Conservation (phyloP, 2,329 filamentous ascomycete species). For the Paecilomyces dactylethromorphus region DNA sequence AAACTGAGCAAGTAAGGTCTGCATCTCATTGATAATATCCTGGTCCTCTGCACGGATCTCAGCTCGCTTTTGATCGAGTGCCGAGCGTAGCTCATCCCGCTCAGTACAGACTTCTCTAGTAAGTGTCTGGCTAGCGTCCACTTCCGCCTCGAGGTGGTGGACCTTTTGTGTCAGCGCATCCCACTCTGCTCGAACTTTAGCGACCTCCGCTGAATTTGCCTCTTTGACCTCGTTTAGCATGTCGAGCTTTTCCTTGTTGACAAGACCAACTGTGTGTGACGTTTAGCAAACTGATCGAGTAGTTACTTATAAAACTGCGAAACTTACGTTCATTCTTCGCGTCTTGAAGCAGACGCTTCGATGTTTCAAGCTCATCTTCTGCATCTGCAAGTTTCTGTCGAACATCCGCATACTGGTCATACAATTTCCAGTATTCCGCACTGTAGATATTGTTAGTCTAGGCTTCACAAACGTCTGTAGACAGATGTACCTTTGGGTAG, state of each 20-base stretch:
- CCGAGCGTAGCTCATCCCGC: constrained; percentile 31
- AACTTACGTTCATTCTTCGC: constrained; percentile 30
- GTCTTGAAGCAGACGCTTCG: constrained; percentile 30
- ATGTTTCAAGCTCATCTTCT: constrained; percentile 28
- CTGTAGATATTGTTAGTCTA: constrained; percentile 16
- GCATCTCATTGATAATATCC: constrained; percentile 34
- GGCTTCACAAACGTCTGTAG: background rate
- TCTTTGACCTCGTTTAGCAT: constrained; percentile 31
- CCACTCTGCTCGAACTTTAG: constrained; percentile 28
- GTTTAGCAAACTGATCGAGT: constrained; percentile 13
- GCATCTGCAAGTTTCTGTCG: constrained; percentile 32
- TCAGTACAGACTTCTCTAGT: constrained; percentile 33
- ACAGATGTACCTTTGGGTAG: constrained; percentile 26
- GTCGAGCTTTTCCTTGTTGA: constrained; percentile 31
- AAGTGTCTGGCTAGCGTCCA: constrained; percentile 30
- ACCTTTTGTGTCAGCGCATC: constrained; percentile 25
- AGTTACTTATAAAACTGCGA: background rate
- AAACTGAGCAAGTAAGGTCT: constrained; percentile 33
- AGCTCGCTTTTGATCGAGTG: constrained; percentile 32
- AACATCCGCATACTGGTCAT: constrained; percentile 29
- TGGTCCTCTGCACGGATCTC: constrained; percentile 35
- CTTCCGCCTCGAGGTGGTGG: constrained; percentile 32
- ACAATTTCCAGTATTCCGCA: constrained; percentile 36
- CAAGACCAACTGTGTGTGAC: constrained; percentile 21
- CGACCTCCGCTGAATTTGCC: constrained; percentile 25